Evolutionary conservation across 2,329 filamentous ascomycete species (phyloP).

Genomic region (Calonectria pteridis): DNA sequence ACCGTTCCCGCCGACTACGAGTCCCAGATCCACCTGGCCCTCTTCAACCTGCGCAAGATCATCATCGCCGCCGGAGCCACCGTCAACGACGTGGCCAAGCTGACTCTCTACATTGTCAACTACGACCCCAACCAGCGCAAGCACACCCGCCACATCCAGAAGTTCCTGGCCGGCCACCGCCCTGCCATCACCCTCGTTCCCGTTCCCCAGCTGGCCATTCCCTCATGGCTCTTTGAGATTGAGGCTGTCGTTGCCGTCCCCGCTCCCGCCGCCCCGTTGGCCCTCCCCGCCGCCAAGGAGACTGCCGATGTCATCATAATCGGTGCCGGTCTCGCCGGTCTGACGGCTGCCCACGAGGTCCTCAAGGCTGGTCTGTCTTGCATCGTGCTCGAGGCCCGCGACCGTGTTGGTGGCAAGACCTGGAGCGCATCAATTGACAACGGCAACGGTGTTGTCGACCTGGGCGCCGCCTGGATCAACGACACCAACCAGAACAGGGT

Average conservation of each 20-base stretch:
- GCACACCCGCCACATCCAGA: constrained; percentile 53
- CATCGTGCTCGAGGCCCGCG: constrained; percentile 61
- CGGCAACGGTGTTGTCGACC: constrained; percentile 56
- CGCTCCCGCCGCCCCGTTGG: not conserved
- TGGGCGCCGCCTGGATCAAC: constrained; percentile 72
- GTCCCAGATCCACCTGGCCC: constrained; percentile 55
- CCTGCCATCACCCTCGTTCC: constrained; percentile 58
- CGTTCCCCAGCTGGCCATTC: constrained; percentile 53
- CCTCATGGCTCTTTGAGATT: constrained; percentile 57
- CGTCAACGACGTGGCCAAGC: constrained; percentile 54
- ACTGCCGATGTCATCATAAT: constrained; percentile 51
- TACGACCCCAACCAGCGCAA: constrained; percentile 53
- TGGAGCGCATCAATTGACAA: constrained; percentile 49
- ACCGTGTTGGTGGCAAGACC: constrained; percentile 65
- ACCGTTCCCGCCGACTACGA: constrained; percentile 52
- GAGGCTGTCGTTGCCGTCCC: constrained; percentile 52
- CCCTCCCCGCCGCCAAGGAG: constrained; percentile 20
- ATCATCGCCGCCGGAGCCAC: constrained; percentile 51
- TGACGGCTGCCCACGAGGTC: constrained; percentile 51
- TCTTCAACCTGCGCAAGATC: constrained; percentile 53
- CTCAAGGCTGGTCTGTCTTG: constrained; percentile 50
- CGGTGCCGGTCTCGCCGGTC: constrained; percentile 57
- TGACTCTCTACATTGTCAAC: constrained; percentile 58
- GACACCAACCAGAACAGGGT: constrained; percentile 63
- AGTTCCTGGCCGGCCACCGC: constrained; percentile 53